A percentile compares a stretch with the other conserved stretches of the same genome.
Conservation (phyloP, 148 eudicot species). For the Camellia japonica region DNA sequence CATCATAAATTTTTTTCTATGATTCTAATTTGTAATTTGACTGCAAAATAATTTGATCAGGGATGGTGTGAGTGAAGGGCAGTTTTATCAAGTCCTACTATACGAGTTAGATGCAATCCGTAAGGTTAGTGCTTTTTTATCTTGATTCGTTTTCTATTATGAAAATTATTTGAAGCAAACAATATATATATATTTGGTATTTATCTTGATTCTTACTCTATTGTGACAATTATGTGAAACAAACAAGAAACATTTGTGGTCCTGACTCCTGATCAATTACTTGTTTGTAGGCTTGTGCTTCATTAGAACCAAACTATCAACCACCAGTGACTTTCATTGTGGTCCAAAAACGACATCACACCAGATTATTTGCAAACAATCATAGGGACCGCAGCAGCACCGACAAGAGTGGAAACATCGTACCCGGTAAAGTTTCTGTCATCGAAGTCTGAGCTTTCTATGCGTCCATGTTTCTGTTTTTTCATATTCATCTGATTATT, state of each 20-base stretch:
- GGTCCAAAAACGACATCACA: conserved; percentile 87
- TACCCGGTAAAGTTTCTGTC: conserved; percentile 43
- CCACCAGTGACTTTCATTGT: conserved; percentile 86
- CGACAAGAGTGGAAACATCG: conserved; percentile 69
- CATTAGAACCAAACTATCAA: conserved; percentile 67
- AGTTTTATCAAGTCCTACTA: conserved; percentile 79
- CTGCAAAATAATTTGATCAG: conserved; percentile 33
- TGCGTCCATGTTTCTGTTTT: not conserved
- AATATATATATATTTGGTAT: no score
- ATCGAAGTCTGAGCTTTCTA: not conserved
- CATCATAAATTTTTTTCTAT: not conserved
- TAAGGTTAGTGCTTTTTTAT: conserved; percentile 35
- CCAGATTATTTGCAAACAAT: conserved; percentile 67
- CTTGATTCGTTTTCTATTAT: not conserved
- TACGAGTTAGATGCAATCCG: conserved; percentile 73
- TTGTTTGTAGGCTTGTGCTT: conserved; percentile 64
- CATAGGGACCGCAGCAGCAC: conserved; percentile 57
- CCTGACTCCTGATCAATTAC: not conserved
- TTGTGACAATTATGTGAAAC: not conserved
- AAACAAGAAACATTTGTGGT: not conserved
- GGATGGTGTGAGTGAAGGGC: conserved; percentile 97
- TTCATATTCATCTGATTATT: not conserved
- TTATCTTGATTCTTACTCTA: no score
- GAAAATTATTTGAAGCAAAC: no score
- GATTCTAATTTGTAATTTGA: not conserved